Conservation (phyloP, 2,329 filamentous ascomycete species). For the Colletotrichum sp. region DNA sequence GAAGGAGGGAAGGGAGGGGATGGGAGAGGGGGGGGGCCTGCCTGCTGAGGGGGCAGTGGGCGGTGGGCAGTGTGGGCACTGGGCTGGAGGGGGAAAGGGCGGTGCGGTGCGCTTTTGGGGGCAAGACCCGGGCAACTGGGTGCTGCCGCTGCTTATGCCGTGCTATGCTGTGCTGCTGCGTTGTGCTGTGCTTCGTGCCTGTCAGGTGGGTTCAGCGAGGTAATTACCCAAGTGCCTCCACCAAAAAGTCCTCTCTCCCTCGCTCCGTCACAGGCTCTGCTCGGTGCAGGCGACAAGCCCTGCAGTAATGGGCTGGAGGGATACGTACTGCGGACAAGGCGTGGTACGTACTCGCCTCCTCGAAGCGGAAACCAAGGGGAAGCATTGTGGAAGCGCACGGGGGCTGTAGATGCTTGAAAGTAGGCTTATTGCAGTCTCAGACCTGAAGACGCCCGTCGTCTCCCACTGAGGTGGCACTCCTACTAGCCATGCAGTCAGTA, state of each 20-base stretch:
- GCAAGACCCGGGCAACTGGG: not conserved
- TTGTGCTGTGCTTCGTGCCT: too few species aligned
- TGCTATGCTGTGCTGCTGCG: not conserved
- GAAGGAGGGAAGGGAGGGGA: too few species aligned
- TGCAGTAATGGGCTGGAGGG: not conserved
- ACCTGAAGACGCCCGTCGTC: not conserved
- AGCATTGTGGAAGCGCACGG: not conserved
- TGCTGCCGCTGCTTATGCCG: not conserved
- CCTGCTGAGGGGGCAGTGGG: not conserved
- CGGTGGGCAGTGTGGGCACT: not conserved
- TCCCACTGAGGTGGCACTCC: not conserved
- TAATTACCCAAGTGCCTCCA: not conserved
- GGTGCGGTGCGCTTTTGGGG: not conserved
- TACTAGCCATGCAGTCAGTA: too few species aligned
- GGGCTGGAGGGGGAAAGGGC: not conserved
- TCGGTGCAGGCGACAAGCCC: not conserved
- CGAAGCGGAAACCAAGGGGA: constrained; percentile 9
- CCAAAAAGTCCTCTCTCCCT: not conserved
- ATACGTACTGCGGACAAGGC: not conserved
- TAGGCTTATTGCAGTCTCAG: not conserved
- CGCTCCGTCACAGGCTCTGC: not conserved
- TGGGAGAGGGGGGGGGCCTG: not conserved
- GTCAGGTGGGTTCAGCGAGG: not conserved
- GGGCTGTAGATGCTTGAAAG: not conserved
- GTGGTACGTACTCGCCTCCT: not conserved